A percentile compares a stretch with the other conserved stretches of the same genome.
Evolutionary conservation across 441 rosid species (phyloP).

Genomic region (Sinapis alba): DNA sequence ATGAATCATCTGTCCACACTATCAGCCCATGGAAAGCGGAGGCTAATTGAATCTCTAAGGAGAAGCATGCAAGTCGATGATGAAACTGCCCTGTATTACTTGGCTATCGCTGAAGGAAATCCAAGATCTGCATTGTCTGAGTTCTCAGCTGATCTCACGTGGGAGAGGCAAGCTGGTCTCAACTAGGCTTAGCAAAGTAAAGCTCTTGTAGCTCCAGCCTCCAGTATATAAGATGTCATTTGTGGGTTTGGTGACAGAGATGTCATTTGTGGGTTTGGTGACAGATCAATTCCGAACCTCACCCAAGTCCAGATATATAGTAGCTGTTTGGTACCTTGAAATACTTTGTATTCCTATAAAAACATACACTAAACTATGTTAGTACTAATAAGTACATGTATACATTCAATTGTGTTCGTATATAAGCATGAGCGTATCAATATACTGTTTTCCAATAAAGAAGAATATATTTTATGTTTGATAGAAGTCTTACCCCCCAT

Average conservation of each 20-base stretch:
- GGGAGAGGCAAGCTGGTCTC: slow-evolving; percentile 70
- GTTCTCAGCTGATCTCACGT: slow-evolving; percentile 66
- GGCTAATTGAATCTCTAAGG: slow-evolving; percentile 64
- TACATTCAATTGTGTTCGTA: neutral
- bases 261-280: slow-evolving; percentile 4
- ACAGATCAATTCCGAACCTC: neutral
- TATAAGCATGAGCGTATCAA: neutral
- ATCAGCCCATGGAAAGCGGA: slow-evolving; percentile 62
- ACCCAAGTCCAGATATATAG: neutral
- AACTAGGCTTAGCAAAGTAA: slow-evolving; percentile 34
- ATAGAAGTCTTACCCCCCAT: neutral
- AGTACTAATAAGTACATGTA: neutral
- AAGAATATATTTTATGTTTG: neutral
- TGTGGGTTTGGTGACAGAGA: too few relatives aligned
- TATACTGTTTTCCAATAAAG: neutral
- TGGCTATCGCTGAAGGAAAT: slow-evolving; percentile 75
- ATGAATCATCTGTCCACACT: slow-evolving; percentile 34
- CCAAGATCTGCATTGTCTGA: slow-evolving; percentile 76
- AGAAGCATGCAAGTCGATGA: slow-evolving; percentile 94
- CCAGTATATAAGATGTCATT: neutral
- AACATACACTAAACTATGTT: neutral
- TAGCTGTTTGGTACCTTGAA: neutral
- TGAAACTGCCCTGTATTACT: slow-evolving; percentile 80
- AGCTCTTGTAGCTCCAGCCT: slow-evolving; percentile 12
- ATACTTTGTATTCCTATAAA: neutral